These are phyloP conservation scores for Aureobasidium pullulans DNA, from an alignment of 2,329 filamentous ascomycete genomes.

Conservation along the genomic window DNA sequence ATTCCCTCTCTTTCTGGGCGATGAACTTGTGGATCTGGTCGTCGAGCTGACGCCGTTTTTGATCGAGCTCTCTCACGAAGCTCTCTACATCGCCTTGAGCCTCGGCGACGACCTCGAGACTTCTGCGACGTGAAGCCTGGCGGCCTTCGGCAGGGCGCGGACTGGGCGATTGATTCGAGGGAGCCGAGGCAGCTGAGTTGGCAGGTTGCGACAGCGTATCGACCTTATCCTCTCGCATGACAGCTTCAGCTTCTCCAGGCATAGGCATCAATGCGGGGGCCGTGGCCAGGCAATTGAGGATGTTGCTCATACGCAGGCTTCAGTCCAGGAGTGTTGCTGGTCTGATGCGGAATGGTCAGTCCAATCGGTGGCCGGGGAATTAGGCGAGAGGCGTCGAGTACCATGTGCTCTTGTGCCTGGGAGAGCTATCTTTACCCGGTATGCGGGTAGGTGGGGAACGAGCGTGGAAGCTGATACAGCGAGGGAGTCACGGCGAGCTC, in stretches of 20 bases:
- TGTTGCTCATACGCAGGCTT: constrained; percentile 5
- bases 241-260: background rate
- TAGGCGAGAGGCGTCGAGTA: constrained; percentile 6
- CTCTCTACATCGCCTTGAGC: constrained; percentile 16
- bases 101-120: constrained; percentile 15
- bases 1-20: constrained; percentile 30
- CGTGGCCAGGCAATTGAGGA: constrained; percentile 7
- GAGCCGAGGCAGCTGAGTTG: background rate
- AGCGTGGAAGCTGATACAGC: background rate
- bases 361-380: background rate
- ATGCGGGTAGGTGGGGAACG: background rate
- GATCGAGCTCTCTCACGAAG: constrained; percentile 26
- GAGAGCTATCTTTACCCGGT: background rate
- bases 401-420: background rate
- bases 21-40: constrained; percentile 33
- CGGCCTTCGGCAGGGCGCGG: constrained; percentile 12
- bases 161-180: constrained; percentile 1
- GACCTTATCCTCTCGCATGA: background rate
- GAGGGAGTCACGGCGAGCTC: background rate
- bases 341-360: background rate
- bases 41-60: constrained; percentile 30
- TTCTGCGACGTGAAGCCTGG: constrained; percentile 15
- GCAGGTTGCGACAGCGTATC: background rate
- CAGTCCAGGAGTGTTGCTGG: background rate
- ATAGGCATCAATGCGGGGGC: constrained; percentile 7